Conservation (phyloP, 345 rosid genomes). For the Populus simonii region DNA sequence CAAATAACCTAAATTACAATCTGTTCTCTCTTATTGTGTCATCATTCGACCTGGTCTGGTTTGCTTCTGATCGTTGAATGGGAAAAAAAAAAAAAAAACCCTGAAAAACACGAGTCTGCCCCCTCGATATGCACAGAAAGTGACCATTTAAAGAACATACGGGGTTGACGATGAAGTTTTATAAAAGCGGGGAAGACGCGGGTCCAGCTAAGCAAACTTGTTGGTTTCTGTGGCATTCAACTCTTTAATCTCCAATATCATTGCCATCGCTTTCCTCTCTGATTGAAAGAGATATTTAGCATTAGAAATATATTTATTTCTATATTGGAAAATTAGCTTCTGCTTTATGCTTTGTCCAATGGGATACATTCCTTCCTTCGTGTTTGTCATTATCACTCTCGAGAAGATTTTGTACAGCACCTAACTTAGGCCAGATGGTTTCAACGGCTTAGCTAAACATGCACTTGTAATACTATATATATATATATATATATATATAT, state of each 20-base stretch:
- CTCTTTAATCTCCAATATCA: background rate
- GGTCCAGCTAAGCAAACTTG: constrained; percentile 8
- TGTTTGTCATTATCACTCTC: constrained; percentile 20
- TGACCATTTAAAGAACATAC: constrained; percentile 5
- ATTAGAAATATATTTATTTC: background rate
- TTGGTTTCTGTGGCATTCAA: background rate
- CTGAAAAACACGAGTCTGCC: background rate
- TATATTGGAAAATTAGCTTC: background rate
- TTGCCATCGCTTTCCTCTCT: constrained; percentile 1
- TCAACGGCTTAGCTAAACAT: too few relatives aligned
- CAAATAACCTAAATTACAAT: background rate
- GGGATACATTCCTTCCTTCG: constrained; percentile 12
- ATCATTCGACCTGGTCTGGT: constrained; percentile 11
- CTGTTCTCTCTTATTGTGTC: constrained; percentile 14
- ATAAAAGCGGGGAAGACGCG: constrained; percentile 1
- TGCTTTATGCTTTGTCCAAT: background rate
- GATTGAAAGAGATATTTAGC: constrained; percentile 11
- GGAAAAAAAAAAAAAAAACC: background rate
- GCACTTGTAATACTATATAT: too few relatives aligned
- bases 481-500: too few relatives aligned
- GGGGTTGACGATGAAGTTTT: background rate
- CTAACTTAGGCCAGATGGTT: background rate
- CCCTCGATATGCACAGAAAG: constrained; percentile 3
- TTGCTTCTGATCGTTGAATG: constrained; percentile 19
- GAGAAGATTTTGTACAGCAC: constrained; percentile 3